phyloP scores from a whole-genome alignment of 2,329 filamentous ascomycete species.

The Pezicula radicicola region DNA sequence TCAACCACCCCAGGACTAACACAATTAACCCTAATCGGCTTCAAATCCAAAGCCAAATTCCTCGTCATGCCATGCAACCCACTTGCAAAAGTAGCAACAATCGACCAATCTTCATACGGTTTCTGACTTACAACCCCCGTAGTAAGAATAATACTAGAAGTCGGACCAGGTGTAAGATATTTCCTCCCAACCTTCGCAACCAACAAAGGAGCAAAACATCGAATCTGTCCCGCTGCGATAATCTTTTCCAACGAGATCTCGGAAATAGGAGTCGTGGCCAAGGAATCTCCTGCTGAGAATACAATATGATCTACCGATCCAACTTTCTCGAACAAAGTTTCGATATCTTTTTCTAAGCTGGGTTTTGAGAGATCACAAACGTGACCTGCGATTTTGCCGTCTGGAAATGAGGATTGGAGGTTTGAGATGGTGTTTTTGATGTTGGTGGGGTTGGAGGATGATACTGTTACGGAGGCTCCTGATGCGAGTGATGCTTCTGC shows the following conservation, averaged over 20 bases:
- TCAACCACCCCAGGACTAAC: constrained; percentile 51
- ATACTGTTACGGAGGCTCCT: constrained; percentile 53
- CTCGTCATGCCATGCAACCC: constrained; percentile 49
- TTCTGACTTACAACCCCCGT: not conserved
- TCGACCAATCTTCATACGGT: constrained; percentile 33
- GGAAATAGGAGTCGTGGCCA: not conserved
- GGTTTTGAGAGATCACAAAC: constrained; percentile 5
- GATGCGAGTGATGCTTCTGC: constrained; percentile 55
- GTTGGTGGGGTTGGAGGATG: constrained; percentile 26
- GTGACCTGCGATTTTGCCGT: constrained; percentile 8
- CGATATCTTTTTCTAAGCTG: constrained; percentile 31
- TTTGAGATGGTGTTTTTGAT: constrained; percentile 42
- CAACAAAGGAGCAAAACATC: constrained; percentile 6
- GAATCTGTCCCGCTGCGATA: constrained; percentile 2
- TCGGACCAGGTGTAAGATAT: not conserved
- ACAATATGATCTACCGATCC: constrained; percentile 17
- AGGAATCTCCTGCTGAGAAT: constrained; percentile 9
- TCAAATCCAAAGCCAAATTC: constrained; percentile 57
- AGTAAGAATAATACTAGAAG: constrained; percentile 1
- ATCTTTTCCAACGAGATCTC: constrained; percentile 5
- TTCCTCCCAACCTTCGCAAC: constrained; percentile 4
- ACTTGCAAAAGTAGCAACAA: constrained; percentile 43
- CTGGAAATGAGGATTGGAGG: constrained; percentile 4
- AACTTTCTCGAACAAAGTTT: constrained; percentile 35
- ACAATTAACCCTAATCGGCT: constrained; percentile 58